Percentiles rank a stretch among this genome's conserved stretches.
Evolutionary conservation across 805 yeast species (phyloP).

Genomic region (Lachancea sp.): DNA sequence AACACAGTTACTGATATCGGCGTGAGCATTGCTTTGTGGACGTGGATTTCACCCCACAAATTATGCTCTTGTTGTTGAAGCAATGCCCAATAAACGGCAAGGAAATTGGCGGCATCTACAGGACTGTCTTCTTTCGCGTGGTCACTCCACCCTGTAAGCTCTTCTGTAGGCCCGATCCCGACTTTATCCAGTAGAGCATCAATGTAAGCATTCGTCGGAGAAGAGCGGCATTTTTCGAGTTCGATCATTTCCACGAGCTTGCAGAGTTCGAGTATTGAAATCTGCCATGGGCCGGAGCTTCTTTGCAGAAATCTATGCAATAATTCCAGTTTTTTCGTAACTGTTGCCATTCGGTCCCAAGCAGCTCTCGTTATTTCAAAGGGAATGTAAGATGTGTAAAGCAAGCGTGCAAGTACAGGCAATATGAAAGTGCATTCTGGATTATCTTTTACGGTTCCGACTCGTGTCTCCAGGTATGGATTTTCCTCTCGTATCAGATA

Average conservation of each 20-base stretch:
- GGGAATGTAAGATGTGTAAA: slow-evolving; percentile 31
- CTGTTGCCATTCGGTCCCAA: slow-evolving; percentile 36
- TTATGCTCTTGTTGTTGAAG: slow-evolving; percentile 40
- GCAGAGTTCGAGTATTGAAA: slow-evolving; percentile 36
- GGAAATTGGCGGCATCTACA: slow-evolving; percentile 28
- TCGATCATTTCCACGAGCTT: slow-evolving; percentile 33
- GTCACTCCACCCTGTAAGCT: slow-evolving; percentile 1
- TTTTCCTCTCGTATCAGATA: slow-evolving; percentile 17
- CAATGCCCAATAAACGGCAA: slow-evolving; percentile 45
- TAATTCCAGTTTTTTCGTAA: slow-evolving; percentile 39
- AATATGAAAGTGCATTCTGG: slow-evolving; percentile 26
- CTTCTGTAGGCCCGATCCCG: slow-evolving; percentile 15
- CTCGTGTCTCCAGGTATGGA: slow-evolving; percentile 14
- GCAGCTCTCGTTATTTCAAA: slow-evolving; percentile 37
- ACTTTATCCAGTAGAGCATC: slow-evolving; percentile 15
- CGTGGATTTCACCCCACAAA: slow-evolving; percentile 38
- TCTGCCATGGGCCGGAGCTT: slow-evolving; percentile 35
- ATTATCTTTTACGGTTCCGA: slow-evolving; percentile 28
- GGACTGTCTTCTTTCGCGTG: slow-evolving; percentile 15
- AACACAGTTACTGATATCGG: slow-evolving; percentile 41
- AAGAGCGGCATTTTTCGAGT: slow-evolving; percentile 22
- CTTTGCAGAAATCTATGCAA: slow-evolving; percentile 43
- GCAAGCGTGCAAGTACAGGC: slow-evolving; percentile 31
- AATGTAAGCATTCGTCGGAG: slow-evolving; percentile 24
- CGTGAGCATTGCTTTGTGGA: slow-evolving; percentile 30